These are phyloP conservation scores for Sindora glabra DNA, from an alignment of 306 rosid genomes.

Conservation along the genomic window DNA sequence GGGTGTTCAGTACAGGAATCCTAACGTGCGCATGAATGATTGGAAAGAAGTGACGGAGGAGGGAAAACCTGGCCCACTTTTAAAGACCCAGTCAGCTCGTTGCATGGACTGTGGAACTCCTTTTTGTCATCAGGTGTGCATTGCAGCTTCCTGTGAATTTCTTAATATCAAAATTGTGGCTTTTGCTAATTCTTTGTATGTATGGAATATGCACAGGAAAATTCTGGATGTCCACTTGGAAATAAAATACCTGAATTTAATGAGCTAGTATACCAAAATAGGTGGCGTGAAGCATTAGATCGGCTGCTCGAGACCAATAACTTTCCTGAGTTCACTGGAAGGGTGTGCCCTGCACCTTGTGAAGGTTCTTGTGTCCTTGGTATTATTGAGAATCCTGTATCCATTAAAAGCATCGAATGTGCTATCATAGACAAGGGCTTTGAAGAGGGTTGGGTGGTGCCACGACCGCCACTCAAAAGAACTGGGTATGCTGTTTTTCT, in stretches of 20 bases:
- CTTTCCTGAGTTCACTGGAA: conserved; percentile 97
- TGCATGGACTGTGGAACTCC: conserved; percentile 99
- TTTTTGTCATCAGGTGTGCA: conserved; percentile 88
- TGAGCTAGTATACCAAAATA: conserved; percentile 86
- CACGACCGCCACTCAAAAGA: conserved; percentile 79
- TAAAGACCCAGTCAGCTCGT: conserved; percentile 94
- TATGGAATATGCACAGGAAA: conserved; percentile 59
- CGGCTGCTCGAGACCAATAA: conserved; percentile 98
- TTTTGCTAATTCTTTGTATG: background rate
- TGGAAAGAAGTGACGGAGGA: conserved; percentile 95
- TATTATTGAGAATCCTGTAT: conserved; percentile 80
- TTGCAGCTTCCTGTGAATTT: background rate
- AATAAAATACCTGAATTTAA: conserved; percentile 97
- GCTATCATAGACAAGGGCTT: conserved; percentile 97
- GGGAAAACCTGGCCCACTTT: conserved; percentile 84
- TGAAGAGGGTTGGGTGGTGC: conserved; percentile 99
- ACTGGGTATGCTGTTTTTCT: conserved; percentile 55
- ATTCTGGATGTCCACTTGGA: conserved; percentile 98
- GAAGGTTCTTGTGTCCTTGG: conserved; percentile 93
- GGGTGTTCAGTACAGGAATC: conserved; percentile 89
- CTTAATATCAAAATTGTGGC: too few relatives aligned
- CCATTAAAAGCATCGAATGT: conserved; percentile 93
- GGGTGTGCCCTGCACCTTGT: conserved; percentile 99
- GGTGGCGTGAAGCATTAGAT: conserved; percentile 93
- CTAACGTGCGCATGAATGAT: conserved; percentile 70